Evolutionary conservation across 192 early-diverging fungal species (phyloP).

Genomic region (Mortierella claussenii): DNA sequence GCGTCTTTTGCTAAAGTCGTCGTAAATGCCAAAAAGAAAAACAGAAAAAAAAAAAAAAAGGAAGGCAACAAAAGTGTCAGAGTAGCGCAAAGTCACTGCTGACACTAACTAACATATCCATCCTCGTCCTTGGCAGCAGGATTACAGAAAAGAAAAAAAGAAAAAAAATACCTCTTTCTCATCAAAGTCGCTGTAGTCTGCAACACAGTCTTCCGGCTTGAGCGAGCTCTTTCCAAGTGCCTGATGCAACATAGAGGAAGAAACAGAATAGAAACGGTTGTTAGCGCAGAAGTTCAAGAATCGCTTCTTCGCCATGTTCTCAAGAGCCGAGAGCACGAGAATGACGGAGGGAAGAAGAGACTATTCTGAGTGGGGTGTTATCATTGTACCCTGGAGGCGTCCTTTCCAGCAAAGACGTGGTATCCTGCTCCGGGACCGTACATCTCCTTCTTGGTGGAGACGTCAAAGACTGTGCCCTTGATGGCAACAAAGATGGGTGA

Average conservation of each 20-base stretch:
- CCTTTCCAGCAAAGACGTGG: conserved; percentile 84
- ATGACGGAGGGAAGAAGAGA: no score
- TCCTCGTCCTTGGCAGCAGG: no score
- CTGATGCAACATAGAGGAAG: conserved; percentile 21
- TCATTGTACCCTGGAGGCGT: conserved; percentile 72
- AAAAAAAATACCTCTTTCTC: conserved; percentile 69
- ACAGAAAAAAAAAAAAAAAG: background rate
- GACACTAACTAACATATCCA: no score
- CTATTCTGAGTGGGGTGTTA: no score
- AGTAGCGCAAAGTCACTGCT: no score
- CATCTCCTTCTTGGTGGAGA: conserved; percentile 67
- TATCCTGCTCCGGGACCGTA: conserved; percentile 77
- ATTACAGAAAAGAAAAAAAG: background rate
- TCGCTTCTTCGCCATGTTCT: background rate
- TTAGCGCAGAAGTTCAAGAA: no score
- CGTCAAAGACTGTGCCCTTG: conserved; percentile 87
- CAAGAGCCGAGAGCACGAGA: no score
- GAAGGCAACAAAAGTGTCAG: background rate
- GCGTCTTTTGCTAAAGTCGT: conserved; percentile 62
- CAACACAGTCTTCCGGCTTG: conserved; percentile 74
- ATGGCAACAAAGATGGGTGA: conserved; percentile 82
- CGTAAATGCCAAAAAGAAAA: background rate
- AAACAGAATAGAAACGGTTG: background rate
- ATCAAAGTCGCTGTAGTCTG: conserved; percentile 74
- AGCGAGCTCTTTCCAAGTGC: conserved; percentile 76